Base-by-base conservation (phyloP, 2,329 filamentous ascomycete genomes). In the Paraconiothyrium sp. region DNA sequence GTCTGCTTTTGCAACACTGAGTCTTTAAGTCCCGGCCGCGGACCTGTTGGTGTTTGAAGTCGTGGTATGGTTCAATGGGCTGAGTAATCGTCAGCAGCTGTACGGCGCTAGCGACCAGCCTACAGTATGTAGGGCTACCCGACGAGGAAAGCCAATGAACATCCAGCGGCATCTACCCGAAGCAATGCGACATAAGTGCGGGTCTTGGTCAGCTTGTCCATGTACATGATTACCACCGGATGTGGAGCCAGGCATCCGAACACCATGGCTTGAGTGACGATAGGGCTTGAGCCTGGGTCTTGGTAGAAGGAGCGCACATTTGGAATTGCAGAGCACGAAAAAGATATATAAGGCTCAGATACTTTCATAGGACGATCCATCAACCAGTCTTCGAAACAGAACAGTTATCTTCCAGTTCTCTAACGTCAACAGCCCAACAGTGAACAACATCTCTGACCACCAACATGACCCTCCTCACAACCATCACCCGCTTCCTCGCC, bases 381-480 rank as follows among this genome's bases (percentile, higher is more conserved):
- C 24, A 32, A 11, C 46, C n/a, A 48, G 24, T 11, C 14, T 32
- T 24, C 46, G 24, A 32, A 46, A 11, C 10, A n/a, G 11, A 48
- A 30, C 13, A 48, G 7, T 10, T 13, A 16, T 2, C 46, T 2
- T 32, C 11, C 14, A 22, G 20, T 24, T 24, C 24, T 10, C 6
- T 20, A 9, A 11, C 27, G 16, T 32, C 11, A 22, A 48, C 11
- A 6, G 44, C 30, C 16, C 13, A n/a, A n/a, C 39, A 20, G 39
- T 20, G 24, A 16, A 32, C 11, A 10, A 3, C 4, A 46, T 24
- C 56, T 32, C 24, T 20, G 48, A 6, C 13, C 16, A 11, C 22
- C 39, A 58, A 20, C 14, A 71, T 71, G 68, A 61, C 62, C 13
- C 64, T 67, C 55, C 54, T 65, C 41, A 65, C 57, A 32, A 66